Evolutionary conservation across 2,329 filamentous ascomycete species (phyloP).

Genomic region (Ophiostoma sp.): DNA sequence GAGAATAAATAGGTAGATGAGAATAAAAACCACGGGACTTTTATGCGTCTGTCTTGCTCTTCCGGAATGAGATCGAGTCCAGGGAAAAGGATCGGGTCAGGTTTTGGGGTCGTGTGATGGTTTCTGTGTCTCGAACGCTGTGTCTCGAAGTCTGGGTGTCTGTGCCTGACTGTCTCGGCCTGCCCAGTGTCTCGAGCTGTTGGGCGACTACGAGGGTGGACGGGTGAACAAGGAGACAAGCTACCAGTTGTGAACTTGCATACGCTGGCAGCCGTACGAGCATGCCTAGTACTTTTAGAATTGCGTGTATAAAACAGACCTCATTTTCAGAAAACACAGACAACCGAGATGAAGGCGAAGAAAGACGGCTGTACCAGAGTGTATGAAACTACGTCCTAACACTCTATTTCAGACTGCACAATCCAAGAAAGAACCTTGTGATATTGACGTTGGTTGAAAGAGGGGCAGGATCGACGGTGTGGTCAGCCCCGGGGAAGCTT

Average conservation of each 20-base stretch:
- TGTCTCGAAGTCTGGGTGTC: background rate
- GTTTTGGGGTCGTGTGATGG: background rate
- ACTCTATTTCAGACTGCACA: no score
- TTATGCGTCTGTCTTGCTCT: background rate
- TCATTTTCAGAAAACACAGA: background rate
- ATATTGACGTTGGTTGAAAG: background rate
- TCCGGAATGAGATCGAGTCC: conserved; percentile 5
- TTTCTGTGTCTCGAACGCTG: background rate
- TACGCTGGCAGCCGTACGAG: no score
- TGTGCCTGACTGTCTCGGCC: background rate
- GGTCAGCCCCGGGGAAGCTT: conserved; percentile 1
- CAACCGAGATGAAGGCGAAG: background rate
- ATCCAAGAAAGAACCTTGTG: no score
- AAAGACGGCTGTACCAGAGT: background rate
- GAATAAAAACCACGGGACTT: background rate
- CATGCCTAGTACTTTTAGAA: no score
- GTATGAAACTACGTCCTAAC: no score
- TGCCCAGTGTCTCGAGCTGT: conserved; percentile 3
- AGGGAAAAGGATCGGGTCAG: background rate
- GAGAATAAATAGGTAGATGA: background rate
- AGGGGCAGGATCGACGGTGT: background rate
- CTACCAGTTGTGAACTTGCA: no score
- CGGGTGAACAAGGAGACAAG: background rate
- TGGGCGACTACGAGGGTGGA: background rate
- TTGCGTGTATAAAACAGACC: no score